Conservation (phyloP, 768 basidiomycete genomes). For the Dacryopinax primogenitus region DNA sequence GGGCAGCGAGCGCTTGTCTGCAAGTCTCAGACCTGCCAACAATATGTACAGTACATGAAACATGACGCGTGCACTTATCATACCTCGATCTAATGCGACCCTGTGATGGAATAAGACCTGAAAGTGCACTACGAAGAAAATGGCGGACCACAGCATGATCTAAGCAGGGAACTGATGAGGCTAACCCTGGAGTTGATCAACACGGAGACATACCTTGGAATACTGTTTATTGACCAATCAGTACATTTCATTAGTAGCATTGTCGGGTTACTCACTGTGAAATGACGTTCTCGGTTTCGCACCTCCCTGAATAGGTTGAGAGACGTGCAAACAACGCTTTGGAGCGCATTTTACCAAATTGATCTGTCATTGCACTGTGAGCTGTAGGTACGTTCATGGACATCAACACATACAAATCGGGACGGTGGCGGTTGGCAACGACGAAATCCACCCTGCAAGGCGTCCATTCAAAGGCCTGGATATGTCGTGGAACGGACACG, state of each 20-base stretch:
- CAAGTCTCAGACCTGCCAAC: slow-evolving; percentile 58
- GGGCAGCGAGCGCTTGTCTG: slow-evolving; percentile 88
- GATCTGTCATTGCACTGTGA: slow-evolving; percentile 36
- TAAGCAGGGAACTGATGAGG: slow-evolving; percentile 22
- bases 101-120: slow-evolving; percentile 31
- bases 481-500: slow-evolving; percentile 23
- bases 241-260: too few species aligned
- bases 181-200: not conserved
- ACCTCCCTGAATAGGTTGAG: slow-evolving; percentile 57
- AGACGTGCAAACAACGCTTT: slow-evolving; percentile 15
- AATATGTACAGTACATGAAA: not conserved
- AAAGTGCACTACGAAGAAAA: too few species aligned
- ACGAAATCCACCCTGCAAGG: slow-evolving; percentile 63
- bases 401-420: slow-evolving; percentile 54
- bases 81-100: slow-evolving; percentile 90
- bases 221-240: slow-evolving; percentile 35
- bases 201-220: slow-evolving; percentile 47
- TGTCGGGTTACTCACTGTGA: too few species aligned
- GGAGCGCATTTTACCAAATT: slow-evolving; percentile 51
- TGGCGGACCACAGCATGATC: slow-evolving; percentile 73
- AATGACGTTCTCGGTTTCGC: slow-evolving; percentile 68
- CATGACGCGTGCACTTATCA: not conserved
- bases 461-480: not conserved
- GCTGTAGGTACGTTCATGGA: slow-evolving; percentile 11
- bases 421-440: slow-evolving; percentile 53